Evolutionary conservation across 768 basidiomycete genomes (phyloP).

Genomic region (Tricholoma bakamatsutake): DNA sequence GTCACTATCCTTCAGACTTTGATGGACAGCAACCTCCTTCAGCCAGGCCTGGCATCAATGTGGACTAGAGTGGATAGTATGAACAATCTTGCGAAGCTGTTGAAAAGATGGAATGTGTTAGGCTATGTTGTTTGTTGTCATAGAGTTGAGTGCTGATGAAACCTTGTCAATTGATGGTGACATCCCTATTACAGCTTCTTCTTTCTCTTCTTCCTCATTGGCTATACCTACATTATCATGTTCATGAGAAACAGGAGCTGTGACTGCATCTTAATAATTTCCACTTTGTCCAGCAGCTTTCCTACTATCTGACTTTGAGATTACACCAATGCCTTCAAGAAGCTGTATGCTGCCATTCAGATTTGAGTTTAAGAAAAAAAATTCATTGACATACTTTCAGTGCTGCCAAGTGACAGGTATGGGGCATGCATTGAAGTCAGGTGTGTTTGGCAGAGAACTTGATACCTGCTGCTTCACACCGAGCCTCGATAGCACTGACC

Average conservation of each 20-base stretch:
- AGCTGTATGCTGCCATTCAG: slow-evolving; percentile 10
- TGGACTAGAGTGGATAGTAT: slow-evolving; percentile 16
- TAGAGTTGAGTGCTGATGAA: background rate
- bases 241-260: too few relatives aligned
- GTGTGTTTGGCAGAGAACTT: slow-evolving; percentile 17
- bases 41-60: slow-evolving; percentile 17
- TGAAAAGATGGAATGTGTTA: background rate
- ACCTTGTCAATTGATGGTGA: background rate
- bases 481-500: slow-evolving; percentile 14
- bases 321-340: slow-evolving; percentile 9
- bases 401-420: slow-evolving; percentile 32
- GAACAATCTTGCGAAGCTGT: slow-evolving; percentile 23
- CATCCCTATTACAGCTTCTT: too few relatives aligned
- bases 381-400: slow-evolving; percentile 15
- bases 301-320: slow-evolving; percentile 16
- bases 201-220: background rate
- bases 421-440: slow-evolving; percentile 30
- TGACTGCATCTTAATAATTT: too few relatives aligned
- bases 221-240: too few relatives aligned
- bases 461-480: slow-evolving; percentile 13
- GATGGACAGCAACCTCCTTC: slow-evolving; percentile 6
- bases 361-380: slow-evolving; percentile 10
- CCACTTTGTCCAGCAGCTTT: slow-evolving; percentile 3
- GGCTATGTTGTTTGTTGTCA: too few relatives aligned
- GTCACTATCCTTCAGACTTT: background rate